Conservation (phyloP, 768 basidiomycete species). For the Hysterangium stoloniferum region DNA sequence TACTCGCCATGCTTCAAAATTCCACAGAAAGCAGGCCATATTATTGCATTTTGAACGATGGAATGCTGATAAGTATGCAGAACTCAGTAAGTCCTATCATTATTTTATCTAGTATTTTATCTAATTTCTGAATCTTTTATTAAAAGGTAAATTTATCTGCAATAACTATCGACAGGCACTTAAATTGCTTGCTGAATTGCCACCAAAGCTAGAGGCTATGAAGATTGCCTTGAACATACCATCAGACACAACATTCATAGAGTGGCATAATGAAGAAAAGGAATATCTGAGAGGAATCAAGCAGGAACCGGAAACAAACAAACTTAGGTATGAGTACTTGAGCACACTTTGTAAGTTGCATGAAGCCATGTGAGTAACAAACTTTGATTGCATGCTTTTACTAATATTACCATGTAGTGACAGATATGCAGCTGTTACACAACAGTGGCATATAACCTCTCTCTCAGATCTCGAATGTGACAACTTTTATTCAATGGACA, state of each 20-base stretch:
- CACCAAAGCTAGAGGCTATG: neutral
- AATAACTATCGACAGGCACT: neutral
- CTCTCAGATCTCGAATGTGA: neutral
- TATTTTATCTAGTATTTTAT: no score
- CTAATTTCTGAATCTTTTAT: neutral
- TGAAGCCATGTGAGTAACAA: no score
- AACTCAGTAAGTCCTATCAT: conserved; percentile 15
- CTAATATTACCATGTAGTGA: no score
- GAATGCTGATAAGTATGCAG: conserved; percentile 17
- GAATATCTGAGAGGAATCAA: neutral
- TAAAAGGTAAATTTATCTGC: neutral
- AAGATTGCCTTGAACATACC: neutral
- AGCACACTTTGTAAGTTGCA: no score
- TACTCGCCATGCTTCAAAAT: conserved; percentile 17
- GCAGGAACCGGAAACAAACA: no score
- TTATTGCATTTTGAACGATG: conserved; percentile 17
- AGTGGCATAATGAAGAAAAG: neutral
- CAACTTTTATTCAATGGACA: neutral
- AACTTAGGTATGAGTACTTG: no score
- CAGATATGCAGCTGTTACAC: no score
- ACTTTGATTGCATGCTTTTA: no score
- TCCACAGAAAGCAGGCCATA: conserved; percentile 23
- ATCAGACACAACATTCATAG: neutral
- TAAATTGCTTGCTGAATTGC: neutral
- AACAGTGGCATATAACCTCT: no score